A percentile compares a stretch with the other conserved stretches of the same genome.
These are phyloP conservation scores for Rhodamnia argentea DNA, from an alignment of 345 rosid species.

Conservation along the genomic window DNA sequence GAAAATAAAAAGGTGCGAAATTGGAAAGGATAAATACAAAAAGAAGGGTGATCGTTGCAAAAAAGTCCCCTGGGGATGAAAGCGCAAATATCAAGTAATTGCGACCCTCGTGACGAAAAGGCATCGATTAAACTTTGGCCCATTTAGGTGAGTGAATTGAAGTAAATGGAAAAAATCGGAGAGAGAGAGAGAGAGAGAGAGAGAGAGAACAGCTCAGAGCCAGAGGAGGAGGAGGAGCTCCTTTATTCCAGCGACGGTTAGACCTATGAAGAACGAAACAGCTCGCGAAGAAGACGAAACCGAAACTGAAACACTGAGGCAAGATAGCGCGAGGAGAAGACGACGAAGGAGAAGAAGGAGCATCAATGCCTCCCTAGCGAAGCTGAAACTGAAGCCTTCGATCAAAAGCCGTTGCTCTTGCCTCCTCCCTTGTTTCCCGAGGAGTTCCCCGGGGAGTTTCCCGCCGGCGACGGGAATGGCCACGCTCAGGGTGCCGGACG, in stretches of 20 bases:
- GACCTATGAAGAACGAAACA: conserved; percentile 13
- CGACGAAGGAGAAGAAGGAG: not conserved
- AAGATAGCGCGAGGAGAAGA: not conserved
- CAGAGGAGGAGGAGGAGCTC: not conserved
- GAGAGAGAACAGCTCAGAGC: too few relatives aligned
- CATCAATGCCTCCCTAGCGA: not conserved
- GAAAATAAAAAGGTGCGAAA: not conserved
- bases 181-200: not conserved
- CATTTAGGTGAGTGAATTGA: not conserved
- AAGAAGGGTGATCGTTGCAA: not conserved
- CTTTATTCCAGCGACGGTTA: conserved; percentile 2
- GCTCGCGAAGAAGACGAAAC: not conserved
- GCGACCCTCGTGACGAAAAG: not conserved
- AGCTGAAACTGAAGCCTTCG: not conserved
- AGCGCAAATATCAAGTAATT: not conserved
- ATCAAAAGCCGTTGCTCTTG: not conserved
- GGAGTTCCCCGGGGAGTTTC: not conserved
- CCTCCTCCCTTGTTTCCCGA: not conserved
- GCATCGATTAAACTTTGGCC: not conserved
- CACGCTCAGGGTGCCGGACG: conserved; percentile 48
- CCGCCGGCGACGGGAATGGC: conserved; percentile 20
- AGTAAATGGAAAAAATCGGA: not conserved
- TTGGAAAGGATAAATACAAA: not conserved
- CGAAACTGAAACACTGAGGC: not conserved
- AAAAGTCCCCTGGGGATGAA: not conserved